These are phyloP conservation scores for Rhizophagus clarus DNA, from an alignment of 192 early-diverging fungal genomes.

Conservation along the genomic window DNA sequence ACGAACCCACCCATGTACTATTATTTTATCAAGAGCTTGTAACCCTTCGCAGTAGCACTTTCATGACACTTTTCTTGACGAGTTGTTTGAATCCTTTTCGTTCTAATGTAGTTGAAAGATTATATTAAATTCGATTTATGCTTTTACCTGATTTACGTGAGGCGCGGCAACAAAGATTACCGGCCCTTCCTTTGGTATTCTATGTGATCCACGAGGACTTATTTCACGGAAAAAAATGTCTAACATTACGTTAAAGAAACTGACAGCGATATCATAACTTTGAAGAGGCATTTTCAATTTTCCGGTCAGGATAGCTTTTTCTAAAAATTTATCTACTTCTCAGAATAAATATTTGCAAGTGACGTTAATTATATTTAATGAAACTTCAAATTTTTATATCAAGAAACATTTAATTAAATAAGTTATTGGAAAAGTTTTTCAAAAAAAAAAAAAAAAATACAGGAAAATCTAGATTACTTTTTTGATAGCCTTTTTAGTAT, in stretches of 20 bases:
- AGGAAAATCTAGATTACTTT: background rate
- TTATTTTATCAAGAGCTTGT: background rate
- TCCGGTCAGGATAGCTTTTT: background rate
- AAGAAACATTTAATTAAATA: too few species aligned
- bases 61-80: background rate
- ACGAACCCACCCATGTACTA: background rate
- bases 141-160: constrained; percentile 71
- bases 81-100: background rate
- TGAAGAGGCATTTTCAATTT: constrained; percentile 43
- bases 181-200: constrained; percentile 84
- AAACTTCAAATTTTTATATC: too few species aligned
- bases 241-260: constrained; percentile 68
- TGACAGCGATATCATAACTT: constrained; percentile 69
- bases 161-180: constrained; percentile 91
- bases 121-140: too few species aligned
- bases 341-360: too few species aligned
- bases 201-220: constrained; percentile 76
- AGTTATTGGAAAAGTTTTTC: too few species aligned
- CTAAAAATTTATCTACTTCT: too few species aligned
- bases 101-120: background rate
- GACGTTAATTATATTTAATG: too few species aligned
- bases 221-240: constrained; percentile 92
- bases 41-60: too few species aligned
- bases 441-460: too few species aligned
- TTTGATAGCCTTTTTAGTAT: background rate